Evolutionary conservation across 2,329 filamentous ascomycete species (phyloP).

Genomic region (Ophiosphaerella narmari): DNA sequence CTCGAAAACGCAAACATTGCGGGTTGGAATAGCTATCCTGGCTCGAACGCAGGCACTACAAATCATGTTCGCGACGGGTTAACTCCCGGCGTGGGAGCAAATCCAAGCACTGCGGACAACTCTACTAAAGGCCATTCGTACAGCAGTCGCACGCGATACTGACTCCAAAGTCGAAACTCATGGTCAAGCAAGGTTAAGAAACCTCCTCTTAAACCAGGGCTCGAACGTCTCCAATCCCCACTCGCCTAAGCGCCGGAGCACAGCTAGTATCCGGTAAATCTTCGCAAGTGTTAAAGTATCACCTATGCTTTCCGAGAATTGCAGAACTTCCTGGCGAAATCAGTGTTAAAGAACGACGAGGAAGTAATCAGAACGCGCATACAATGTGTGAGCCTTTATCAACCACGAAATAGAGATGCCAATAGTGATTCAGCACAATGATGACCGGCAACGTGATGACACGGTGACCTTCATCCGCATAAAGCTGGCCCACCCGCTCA

Average conservation of each 20-base stretch:
- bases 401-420: conserved; percentile 12
- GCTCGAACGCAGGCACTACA: too few relatives aligned
- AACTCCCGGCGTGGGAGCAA: too few relatives aligned
- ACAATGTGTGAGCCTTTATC: conserved; percentile 11
- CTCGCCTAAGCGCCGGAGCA: not conserved
- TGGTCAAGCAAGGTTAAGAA: too few relatives aligned
- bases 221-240: not conserved
- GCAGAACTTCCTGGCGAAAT: not conserved
- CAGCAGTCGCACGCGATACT: too few relatives aligned
- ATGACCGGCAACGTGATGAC: conserved; percentile 10
- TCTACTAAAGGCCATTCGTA: too few relatives aligned
- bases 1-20: too few relatives aligned
- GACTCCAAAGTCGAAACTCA: too few relatives aligned
- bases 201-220: not conserved
- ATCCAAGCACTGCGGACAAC: too few relatives aligned
- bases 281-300: conserved; percentile 2
- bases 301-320: conserved; percentile 2
- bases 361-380: conserved; percentile 1
- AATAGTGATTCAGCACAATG: conserved; percentile 13
- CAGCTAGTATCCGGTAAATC: not conserved
- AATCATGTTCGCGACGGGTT: too few relatives aligned
- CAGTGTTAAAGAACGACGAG: not conserved
- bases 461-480: not conserved
- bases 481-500: conserved; percentile 10
- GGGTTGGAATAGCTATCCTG: too few relatives aligned